Conservation (phyloP, 768 basidiomycete genomes). For the Leccinum uliginosum region DNA sequence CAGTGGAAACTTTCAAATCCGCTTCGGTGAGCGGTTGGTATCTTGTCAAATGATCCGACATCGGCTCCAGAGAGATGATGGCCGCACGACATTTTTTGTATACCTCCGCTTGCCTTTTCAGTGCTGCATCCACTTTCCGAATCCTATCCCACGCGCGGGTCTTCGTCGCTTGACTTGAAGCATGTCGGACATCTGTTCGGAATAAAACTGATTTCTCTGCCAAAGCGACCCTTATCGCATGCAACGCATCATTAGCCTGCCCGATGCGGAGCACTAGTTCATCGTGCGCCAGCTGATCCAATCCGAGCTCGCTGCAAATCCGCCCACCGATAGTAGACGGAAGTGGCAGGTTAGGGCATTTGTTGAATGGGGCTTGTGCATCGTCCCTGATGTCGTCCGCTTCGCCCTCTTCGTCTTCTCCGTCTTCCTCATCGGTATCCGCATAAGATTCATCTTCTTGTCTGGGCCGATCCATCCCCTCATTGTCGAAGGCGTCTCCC, state of each 20-base stretch:
- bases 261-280: neutral
- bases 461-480: no score
- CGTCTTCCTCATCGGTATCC: neutral
- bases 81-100: neutral
- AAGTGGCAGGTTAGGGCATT: neutral
- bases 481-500: neutral
- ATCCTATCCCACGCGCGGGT: neutral
- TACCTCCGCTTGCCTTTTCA: neutral
- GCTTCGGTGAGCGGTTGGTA: neutral
- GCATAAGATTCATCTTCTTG: neutral
- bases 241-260: neutral
- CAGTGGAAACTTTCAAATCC: neutral
- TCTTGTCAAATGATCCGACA: neutral
- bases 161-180: neutral
- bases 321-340: neutral
- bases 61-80: neutral
- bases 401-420: neutral
- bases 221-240: neutral
- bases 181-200: neutral
- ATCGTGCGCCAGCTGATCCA: neutral
- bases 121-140: neutral
- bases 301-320: neutral
- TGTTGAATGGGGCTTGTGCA: neutral
- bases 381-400: neutral
- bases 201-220: neutral